phyloP scores from a whole-genome alignment of 805 yeast species.

The Diddensiella santjacobensis region DNA sequence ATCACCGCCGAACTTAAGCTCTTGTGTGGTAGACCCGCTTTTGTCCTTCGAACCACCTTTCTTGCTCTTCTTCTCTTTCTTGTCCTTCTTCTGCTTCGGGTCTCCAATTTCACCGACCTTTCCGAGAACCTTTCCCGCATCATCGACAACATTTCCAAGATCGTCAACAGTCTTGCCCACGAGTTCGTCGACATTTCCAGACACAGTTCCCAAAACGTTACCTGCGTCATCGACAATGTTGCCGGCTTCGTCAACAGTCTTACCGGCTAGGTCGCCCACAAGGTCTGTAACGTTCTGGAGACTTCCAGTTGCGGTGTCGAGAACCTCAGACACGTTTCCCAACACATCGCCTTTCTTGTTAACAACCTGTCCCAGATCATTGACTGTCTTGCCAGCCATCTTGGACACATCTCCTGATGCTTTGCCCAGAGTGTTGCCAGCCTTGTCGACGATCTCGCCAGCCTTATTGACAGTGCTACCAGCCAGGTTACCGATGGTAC shows the following conservation, averaged over 20 bases:
- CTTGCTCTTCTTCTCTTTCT: neutral
- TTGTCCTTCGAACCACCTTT: neutral
- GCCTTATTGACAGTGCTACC: constrained; percentile 2
- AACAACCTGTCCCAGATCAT: constrained; percentile 1
- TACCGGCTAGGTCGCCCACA: neutral
- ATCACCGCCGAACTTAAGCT: too few relatives aligned
- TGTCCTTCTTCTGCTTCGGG: neutral
- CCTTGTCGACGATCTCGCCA: neutral
- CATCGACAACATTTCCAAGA: neutral
- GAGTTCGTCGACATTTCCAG: neutral
- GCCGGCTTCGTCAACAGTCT: neutral
- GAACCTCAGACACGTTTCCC: neutral
- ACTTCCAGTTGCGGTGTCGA: neutral
- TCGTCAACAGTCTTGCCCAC: neutral
- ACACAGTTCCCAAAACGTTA: neutral
- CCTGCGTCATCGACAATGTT: neutral
- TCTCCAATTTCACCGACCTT: neutral
- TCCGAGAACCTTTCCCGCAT: neutral
- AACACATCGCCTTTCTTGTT: constrained; percentile 1
- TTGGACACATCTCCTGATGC: neutral
- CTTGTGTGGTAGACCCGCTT: too few relatives aligned
- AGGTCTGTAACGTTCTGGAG: neutral
- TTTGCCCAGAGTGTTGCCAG: constrained; percentile 2
- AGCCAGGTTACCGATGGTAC: neutral
- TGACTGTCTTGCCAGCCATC: constrained; percentile 1